Evolutionary conservation across 306 rosid genomes (phyloP).

Genomic region (Geum urbanum): DNA sequence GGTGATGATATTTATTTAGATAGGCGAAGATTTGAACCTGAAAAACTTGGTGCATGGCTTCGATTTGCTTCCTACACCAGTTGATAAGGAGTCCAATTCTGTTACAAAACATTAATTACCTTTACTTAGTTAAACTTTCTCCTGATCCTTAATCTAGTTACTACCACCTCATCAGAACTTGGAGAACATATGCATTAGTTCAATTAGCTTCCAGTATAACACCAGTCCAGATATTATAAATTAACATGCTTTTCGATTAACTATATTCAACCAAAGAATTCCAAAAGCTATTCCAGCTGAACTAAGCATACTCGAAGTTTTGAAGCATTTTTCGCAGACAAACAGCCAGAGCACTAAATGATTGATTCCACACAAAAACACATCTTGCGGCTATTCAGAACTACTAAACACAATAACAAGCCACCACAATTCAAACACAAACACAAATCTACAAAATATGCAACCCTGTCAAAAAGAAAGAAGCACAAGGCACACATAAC

Average conservation of each 20-base stretch:
- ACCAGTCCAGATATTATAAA: neutral
- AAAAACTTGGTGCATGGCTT: constrained; percentile 99
- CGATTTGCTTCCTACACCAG: constrained; percentile 99
- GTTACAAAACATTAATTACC: constrained; percentile 86
- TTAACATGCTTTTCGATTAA: neutral
- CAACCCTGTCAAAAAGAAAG: neutral
- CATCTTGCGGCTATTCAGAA: neutral
- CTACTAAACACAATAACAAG: neutral
- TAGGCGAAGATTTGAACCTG: constrained; percentile 92
- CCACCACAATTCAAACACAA: neutral
- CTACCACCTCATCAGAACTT: constrained; percentile 12
- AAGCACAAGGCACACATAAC: neutral
- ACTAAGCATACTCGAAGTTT: neutral
- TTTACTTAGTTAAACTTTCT: constrained; percentile 55
- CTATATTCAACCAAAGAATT: neutral
- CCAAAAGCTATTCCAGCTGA: neutral
- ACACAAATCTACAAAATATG: neutral
- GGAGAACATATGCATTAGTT: neutral
- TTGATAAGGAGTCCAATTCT: constrained; percentile 84
- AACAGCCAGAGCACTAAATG: neutral
- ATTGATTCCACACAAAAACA: neutral
- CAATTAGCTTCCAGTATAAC: neutral
- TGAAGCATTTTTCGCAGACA: neutral
- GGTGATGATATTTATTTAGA: constrained; percentile 44
- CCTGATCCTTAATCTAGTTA: constrained; percentile 47